phyloP scores from a whole-genome alignment of 2,329 filamentous ascomycete genomes.

The Leptographium wingfieldii region DNA sequence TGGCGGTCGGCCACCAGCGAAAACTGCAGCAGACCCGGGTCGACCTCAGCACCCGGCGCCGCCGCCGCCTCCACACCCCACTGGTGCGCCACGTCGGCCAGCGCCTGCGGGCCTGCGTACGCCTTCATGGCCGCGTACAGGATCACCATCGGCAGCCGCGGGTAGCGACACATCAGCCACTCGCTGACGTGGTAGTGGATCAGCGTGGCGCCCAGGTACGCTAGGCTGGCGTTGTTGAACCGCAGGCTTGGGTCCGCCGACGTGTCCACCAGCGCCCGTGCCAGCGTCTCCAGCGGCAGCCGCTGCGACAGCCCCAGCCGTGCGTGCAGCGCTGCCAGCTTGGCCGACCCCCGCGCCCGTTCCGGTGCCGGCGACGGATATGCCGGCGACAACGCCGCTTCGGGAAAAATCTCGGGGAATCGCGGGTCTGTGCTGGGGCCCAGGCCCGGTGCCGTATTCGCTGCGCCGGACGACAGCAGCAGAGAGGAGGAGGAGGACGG shows the following conservation, averaged over 20 bases:
- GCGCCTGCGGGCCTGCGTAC: conserved; percentile 63
- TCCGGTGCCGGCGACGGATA: conserved; percentile 61
- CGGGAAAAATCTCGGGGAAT: conserved; percentile 18
- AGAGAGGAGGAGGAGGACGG: background rate
- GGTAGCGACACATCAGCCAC: conserved; percentile 77
- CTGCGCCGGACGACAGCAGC: background rate
- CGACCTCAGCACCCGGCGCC: conserved; percentile 78
- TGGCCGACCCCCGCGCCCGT: conserved; percentile 61
- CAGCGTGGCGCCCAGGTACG: conserved; percentile 68
- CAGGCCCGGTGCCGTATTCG: background rate
- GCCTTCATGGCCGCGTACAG: conserved; percentile 77
- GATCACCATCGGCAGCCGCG: conserved; percentile 79
- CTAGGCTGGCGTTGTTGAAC: conserved; percentile 83
- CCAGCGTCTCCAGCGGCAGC: conserved; percentile 76
- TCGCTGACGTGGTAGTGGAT: conserved; percentile 84
- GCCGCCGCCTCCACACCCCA: conserved; percentile 91
- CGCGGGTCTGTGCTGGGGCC: conserved; percentile 7
- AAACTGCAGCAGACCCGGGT: conserved; percentile 83
- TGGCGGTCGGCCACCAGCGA: conserved; percentile 33
- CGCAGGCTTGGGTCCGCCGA: conserved; percentile 67
- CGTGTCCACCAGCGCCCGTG: conserved; percentile 70
- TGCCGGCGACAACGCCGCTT: conserved; percentile 13
- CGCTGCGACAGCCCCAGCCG: conserved; percentile 71
- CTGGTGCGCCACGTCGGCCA: conserved; percentile 61
- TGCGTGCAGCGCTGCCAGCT: conserved; percentile 84